Conservation (phyloP, 2,329 filamentous ascomycete genomes). For the Chrysoporthe austroafricana region DNA sequence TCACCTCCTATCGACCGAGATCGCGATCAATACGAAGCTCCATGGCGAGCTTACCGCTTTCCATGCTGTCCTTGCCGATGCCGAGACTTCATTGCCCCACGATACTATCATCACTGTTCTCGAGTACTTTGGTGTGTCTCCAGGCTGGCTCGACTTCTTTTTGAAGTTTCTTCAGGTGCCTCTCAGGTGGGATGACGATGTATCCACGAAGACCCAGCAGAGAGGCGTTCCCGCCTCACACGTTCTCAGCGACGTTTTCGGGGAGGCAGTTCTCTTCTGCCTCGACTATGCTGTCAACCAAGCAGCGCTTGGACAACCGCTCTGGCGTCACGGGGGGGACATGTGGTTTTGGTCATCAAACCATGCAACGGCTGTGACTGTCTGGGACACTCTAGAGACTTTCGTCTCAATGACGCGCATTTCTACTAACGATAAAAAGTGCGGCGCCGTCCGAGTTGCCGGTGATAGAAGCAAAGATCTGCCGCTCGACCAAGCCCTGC, state of each 20-base stretch:
- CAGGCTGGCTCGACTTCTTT: slow-evolving; percentile 63
- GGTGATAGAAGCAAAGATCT: slow-evolving; percentile 27
- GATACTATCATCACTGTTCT: slow-evolving; percentile 60
- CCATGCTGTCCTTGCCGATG: slow-evolving; percentile 50
- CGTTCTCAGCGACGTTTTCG: slow-evolving; percentile 60
- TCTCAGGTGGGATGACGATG: slow-evolving; percentile 60
- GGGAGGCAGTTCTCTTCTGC: slow-evolving; percentile 65
- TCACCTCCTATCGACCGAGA: slow-evolving; percentile 52
- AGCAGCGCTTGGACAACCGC: slow-evolving; percentile 52
- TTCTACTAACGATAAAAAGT: slow-evolving; percentile 56
- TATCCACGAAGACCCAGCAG: slow-evolving; percentile 49
- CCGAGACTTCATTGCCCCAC: slow-evolving; percentile 54
- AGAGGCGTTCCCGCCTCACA: slow-evolving; percentile 65
- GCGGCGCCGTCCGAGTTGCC: slow-evolving; percentile 50
- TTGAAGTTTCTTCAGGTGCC: slow-evolving; percentile 61
- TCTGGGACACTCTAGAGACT: slow-evolving; percentile 60
- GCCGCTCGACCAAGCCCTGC: slow-evolving; percentile 42
- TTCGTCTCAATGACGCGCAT: slow-evolving; percentile 62
- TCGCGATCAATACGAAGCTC: slow-evolving; percentile 48
- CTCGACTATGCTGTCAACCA: slow-evolving; percentile 68
- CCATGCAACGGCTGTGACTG: slow-evolving; percentile 55
- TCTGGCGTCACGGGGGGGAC: slow-evolving; percentile 68
- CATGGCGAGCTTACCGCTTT: slow-evolving; percentile 51
- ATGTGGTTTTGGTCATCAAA: slow-evolving; percentile 67
- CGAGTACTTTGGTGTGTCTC: slow-evolving; percentile 61